Evolutionary conservation across 768 basidiomycete species (phyloP), one percentile per base, ranked within the genome.

Genomic region (Cystofilobasidium ferigula): DNA sequence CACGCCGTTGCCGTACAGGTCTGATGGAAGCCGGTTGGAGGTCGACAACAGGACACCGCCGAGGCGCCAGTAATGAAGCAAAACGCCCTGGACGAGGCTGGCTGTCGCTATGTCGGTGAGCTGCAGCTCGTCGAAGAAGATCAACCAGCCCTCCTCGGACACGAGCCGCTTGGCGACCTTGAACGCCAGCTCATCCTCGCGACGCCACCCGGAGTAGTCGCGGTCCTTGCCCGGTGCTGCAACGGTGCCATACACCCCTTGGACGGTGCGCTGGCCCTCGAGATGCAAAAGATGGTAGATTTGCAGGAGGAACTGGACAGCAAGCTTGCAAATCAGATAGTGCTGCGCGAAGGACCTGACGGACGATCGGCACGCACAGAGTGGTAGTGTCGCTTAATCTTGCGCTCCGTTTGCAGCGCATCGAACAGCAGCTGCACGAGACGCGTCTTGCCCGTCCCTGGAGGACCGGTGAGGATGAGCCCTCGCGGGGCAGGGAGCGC

Each of bases 1-100:
- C 20, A 68, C 67, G 36, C 67, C 67, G 40, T 38, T 36, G 24
- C 61, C 58, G 36, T 68, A 68, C 1, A 68, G 61, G 34, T 68
- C 67, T 2, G 57, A 56, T 3, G 67, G 67, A 2, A 68, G 32
- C 0, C 67, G 67, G 32, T 68, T 68, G 10, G 67, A 68, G 6
- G 67, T 68, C 28, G 61, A 45, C 20, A 68, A 61, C 13, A 68
- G 36, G 32, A 68, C 67, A 8, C 67, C 67, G 30, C 67, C 67
- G 1, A 63, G 57, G 0, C 67, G 67, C 61, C 61, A 68, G 28
- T 28, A 68, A 20, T 60, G 57, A 1, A 57, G 34, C 18, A 68
- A 36, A 7, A 68, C 62, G 26, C 38, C 42, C 9, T 54, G 61
- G 57, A 68, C 57, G 26, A 68, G 13, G 16, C 40, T 56, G n/a